Percentiles rank a stretch among this genome's conserved stretches.
Conservation (phyloP, 139 green algal genomes). For the Chlorella ohadii region DNA sequence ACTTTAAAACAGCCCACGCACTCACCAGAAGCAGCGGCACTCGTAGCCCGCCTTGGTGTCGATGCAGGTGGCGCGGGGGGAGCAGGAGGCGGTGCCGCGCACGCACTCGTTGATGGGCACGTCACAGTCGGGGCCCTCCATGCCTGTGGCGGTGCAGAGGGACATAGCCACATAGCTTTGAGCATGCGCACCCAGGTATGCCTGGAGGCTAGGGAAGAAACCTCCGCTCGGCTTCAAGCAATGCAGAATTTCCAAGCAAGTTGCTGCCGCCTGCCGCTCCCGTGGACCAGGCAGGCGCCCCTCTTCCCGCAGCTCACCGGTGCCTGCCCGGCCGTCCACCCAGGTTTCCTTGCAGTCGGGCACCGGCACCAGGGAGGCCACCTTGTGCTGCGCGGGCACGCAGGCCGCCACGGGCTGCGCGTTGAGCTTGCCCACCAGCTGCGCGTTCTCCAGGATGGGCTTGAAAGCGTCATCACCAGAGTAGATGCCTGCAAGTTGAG, state of each 20-base stretch:
- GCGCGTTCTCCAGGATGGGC: slow-evolving; percentile 35
- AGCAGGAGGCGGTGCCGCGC: slow-evolving; percentile 53
- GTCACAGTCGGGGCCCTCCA: slow-evolving; percentile 59
- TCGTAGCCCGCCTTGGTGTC: slow-evolving; percentile 54
- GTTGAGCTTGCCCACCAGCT: slow-evolving; percentile 35
- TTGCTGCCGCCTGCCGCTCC: too few species aligned
- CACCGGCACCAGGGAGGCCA: not conserved
- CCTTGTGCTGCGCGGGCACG: not conserved
- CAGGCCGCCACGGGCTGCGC: slow-evolving; percentile 1
- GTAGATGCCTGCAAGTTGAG: slow-evolving; percentile 44
- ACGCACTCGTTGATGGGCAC: slow-evolving; percentile 73
- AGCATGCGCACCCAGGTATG: too few species aligned
- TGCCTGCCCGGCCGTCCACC: slow-evolving; percentile 50
- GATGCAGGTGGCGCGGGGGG: slow-evolving; percentile 55
- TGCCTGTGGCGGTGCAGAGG: slow-evolving; percentile 2
- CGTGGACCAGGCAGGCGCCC: too few species aligned
- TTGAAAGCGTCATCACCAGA: slow-evolving; percentile 44
- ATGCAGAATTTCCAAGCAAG: too few species aligned
- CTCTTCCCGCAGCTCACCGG: slow-evolving; percentile 29
- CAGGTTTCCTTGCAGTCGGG: slow-evolving; percentile 47
- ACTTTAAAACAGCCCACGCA: too few species aligned
- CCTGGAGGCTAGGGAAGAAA: too few species aligned
- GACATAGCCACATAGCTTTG: too few species aligned
- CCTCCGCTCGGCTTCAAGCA: too few species aligned
- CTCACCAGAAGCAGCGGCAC: slow-evolving; percentile 58